A percentile compares a stretch with the other conserved stretches of the same genome.
Evolutionary conservation across 2,329 filamentous ascomycete species (phyloP).

Genomic region (Esteya vermicola): DNA sequence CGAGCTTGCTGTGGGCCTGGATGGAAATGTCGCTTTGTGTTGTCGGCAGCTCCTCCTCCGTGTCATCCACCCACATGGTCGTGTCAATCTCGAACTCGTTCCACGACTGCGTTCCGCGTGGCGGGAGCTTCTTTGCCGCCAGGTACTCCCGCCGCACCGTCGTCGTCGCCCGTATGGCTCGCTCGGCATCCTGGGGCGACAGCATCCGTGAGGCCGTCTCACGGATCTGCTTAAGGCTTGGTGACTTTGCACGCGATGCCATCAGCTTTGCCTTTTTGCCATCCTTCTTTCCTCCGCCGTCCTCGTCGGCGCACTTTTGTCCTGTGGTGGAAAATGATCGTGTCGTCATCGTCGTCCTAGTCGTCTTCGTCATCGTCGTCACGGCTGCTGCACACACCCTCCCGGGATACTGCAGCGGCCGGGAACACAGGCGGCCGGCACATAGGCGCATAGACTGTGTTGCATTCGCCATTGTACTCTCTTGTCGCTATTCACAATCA

Average conservation of each 20-base stretch:
- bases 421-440: too few relatives aligned
- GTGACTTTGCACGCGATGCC: too few relatives aligned
- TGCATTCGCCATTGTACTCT: slow-evolving; percentile 29
- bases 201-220: slow-evolving; percentile 1
- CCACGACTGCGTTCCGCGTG: slow-evolving; percentile 32
- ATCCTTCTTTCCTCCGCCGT: too few relatives aligned
- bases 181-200: slow-evolving; percentile 5
- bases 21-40: slow-evolving; percentile 67
- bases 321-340: too few relatives aligned
- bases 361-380: too few relatives aligned
- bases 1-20: slow-evolving; percentile 73
- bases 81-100: slow-evolving; percentile 32
- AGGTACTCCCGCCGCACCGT: slow-evolving; percentile 3
- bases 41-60: slow-evolving; percentile 44
- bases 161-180: not conserved
- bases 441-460: slow-evolving; percentile 25
- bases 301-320: too few relatives aligned
- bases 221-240: too few relatives aligned
- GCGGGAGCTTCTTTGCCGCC: slow-evolving; percentile 12
- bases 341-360: too few relatives aligned
- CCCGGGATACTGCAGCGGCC: not conserved
- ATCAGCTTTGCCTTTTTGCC: too few relatives aligned
- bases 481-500: slow-evolving; percentile 1
- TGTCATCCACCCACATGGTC: slow-evolving; percentile 33
- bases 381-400: not conserved